Evolutionary conservation across 352 stramenopile species (phyloP), one percentile per base, ranked within the genome.

Genomic region (Globisporangium uncinulatum): DNA sequence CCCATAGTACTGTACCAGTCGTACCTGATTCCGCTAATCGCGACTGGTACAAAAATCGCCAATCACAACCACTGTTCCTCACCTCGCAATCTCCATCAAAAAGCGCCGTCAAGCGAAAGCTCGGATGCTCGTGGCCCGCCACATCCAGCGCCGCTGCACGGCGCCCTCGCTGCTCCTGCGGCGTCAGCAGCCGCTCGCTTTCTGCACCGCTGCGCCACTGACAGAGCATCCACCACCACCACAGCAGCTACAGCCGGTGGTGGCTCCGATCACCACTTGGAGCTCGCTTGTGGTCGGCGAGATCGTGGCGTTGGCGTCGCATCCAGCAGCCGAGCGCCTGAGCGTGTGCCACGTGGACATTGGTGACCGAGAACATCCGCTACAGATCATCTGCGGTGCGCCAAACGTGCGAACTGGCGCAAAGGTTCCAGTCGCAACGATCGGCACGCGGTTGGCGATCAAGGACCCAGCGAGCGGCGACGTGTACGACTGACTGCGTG

Each of bases 371-470:
- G 68, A 80, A 7, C 73, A 74, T 48, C 58, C 85, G 57, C 55
- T 92, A 44, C 79, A 89, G 67, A 92, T 92, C 62, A 79, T 92
- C 53, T 92, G 79, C 34, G 82, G 82, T 14, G 79, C 82, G 6
- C 66, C 77, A 3, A 92, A 92, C 43, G 75, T 84, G 21, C 67
- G 67, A 21, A 54, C 80, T 54, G 77, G 82, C 13, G 78, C 77
- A 46, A 69, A 66, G 9, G 79, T 92, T 17, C 76, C 82, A 9
- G 82, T 92, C 34, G 82, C 79, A 10, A 87, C 71, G 46, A 70
- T 89, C 51, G 77, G 82, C 50, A 78, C 79, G 6, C 70, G 73
- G 34, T 62, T 89, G 41, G 78, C 73, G 14, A 70, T 92, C 61
- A 83, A 71, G 46, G 74, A 87, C 20, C 51, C 57, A 2, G 51